Evolutionary conservation across 139 green algal genomes (phyloP).

Genomic region (Chlamydomonas sphaeroides): DNA sequence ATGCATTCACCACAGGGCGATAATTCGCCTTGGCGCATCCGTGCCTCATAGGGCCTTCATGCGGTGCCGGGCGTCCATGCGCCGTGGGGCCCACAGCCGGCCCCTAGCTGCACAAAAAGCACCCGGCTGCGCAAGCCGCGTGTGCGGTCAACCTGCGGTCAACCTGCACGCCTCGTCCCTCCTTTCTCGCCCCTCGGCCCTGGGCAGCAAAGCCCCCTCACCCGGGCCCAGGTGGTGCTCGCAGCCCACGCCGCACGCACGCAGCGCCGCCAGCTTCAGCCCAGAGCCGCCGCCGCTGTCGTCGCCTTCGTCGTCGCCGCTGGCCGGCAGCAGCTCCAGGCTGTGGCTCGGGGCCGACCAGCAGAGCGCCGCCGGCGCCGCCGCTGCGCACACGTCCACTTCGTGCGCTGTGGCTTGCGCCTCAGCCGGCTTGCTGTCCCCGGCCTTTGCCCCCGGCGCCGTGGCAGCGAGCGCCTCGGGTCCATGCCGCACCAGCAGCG

Average conservation of each 20-base stretch:
- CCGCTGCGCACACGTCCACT: neutral
- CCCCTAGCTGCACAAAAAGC: too few relatives aligned
- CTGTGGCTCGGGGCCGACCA: neutral
- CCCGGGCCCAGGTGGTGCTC: constrained; percentile 19
- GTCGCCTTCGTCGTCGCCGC: neutral
- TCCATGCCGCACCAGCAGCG: neutral
- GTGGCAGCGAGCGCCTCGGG: neutral
- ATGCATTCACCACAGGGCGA: too few relatives aligned
- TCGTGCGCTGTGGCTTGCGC: neutral
- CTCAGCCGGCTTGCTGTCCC: too few relatives aligned
- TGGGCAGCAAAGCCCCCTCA: neutral
- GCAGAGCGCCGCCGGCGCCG: neutral
- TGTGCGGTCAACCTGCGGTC: too few relatives aligned
- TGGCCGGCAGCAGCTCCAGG: constrained; percentile 18
- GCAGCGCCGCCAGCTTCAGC: neutral
- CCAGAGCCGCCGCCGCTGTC: too few relatives aligned
- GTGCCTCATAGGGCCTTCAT: too few relatives aligned
- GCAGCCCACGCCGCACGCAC: neutral
- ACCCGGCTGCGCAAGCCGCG: too few relatives aligned
- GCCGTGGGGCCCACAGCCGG: too few relatives aligned
- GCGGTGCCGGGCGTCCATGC: too few relatives aligned
- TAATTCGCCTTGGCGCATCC: too few relatives aligned
- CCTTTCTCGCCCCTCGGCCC: too few relatives aligned
- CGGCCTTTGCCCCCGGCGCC: neutral
- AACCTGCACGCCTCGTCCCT: too few relatives aligned